phyloP scores from a whole-genome alignment of 2,329 filamentous ascomycete genomes.

The Fusarium pseudoanthophilum region DNA sequence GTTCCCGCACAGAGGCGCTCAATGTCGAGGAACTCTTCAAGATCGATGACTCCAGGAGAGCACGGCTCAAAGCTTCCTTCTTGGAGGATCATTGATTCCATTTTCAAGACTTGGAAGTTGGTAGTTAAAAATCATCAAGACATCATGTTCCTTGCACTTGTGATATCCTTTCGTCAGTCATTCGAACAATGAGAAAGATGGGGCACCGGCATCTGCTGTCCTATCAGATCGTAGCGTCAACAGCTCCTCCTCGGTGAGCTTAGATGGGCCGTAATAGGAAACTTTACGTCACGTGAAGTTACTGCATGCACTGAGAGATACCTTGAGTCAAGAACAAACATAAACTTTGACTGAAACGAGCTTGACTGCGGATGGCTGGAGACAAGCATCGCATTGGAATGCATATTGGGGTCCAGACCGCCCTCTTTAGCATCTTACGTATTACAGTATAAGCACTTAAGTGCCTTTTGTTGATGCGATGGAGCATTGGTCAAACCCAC shows the following conservation, averaged over 20 bases:
- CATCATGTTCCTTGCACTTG: constrained; percentile 8
- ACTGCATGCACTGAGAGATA: background rate
- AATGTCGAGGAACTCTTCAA: constrained; percentile 41
- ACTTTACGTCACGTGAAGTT: constrained; percentile 33
- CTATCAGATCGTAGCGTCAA: background rate
- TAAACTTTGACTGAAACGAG: background rate
- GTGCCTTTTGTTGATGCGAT: background rate
- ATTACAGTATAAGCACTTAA: constrained; percentile 13
- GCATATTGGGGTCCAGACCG: background rate
- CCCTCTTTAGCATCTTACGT: background rate
- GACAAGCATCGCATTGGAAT: background rate
- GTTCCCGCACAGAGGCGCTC: constrained; percentile 37
- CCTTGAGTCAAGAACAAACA: background rate
- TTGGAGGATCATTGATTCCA: background rate
- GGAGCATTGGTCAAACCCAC: constrained; percentile 1
- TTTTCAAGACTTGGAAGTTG: background rate
- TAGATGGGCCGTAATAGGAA: constrained; percentile 23
- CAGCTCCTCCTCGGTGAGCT: constrained; percentile 17
- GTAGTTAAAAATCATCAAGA: background rate
- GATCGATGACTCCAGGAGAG: constrained; percentile 24
- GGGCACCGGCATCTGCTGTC: background rate
- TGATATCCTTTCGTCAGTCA: constrained; percentile 16
- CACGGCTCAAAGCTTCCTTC: background rate
- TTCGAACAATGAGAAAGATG: constrained; percentile 9
- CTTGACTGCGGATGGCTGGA: background rate